These are phyloP conservation scores for Lantana camara DNA, from an alignment of 257 asterid genomes.

Conservation along the genomic window DNA sequence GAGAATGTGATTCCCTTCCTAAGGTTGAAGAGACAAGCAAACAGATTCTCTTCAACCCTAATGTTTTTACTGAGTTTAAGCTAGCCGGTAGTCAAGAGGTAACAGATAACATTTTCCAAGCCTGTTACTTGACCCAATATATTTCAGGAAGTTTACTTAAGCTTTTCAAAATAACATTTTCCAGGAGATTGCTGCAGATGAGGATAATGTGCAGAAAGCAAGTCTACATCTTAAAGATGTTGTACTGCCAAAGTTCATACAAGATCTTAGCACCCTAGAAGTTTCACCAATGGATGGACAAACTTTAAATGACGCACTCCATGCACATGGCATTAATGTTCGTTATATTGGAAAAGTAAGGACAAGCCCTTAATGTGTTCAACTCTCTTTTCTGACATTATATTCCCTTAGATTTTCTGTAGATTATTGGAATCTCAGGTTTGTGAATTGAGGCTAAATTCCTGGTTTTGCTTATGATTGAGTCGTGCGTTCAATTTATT, in stretches of 20 bases:
- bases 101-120: constrained; percentile 17
- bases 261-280: constrained; percentile 82
- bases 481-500: neutral
- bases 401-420: constrained; percentile 25
- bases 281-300: constrained; percentile 98
- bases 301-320: constrained; percentile 89
- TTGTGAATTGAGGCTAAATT: neutral
- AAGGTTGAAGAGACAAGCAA: constrained; percentile 36
- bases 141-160: constrained; percentile 7
- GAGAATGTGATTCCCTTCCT: constrained; percentile 40
- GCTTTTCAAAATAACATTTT: constrained; percentile 12
- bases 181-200: constrained; percentile 78
- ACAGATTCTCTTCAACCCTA: constrained; percentile 78
- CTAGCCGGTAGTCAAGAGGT: constrained; percentile 79
- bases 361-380: constrained; percentile 12
- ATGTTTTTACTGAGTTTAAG: constrained; percentile 80
- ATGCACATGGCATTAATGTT: constrained; percentile 85
- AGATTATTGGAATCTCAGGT: constrained; percentile 9
- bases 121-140: constrained; percentile 21
- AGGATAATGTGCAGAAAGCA: constrained; percentile 76
- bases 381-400: neutral
- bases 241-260: constrained; percentile 73
- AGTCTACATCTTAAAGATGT: constrained; percentile 64
- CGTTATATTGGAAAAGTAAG: constrained; percentile 91
- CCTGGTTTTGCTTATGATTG: constrained; percentile 1